Conservation (phyloP, 139 green algal genomes). For the Trebouxia sp. region DNA sequence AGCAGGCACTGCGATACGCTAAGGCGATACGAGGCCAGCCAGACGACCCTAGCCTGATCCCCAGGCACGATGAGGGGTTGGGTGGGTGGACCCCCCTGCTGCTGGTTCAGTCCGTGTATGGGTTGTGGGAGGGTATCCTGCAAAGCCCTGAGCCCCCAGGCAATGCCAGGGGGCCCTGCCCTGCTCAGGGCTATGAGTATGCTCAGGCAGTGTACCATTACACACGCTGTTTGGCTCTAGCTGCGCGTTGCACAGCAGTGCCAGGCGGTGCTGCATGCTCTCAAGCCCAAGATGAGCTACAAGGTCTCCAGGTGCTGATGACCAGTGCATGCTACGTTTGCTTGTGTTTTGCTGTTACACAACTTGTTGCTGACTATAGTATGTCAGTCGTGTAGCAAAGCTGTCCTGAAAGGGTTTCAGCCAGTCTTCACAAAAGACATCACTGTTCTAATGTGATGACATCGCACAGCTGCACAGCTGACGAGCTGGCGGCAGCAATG, state of each 20-base stretch:
- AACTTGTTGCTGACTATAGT: no score
- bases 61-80: background rate
- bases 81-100: background rate
- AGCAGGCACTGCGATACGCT: conserved; percentile 1
- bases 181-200: conserved; percentile 35
- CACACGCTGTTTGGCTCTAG: conserved; percentile 35
- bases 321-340: no score
- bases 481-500: no score
- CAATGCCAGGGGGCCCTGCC: conserved; percentile 29
- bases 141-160: conserved; percentile 20
- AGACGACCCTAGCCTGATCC: background rate
- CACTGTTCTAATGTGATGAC: no score
- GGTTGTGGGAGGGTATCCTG: conserved; percentile 17
- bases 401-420: no score
- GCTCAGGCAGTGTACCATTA: conserved; percentile 33
- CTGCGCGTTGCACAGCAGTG: background rate
- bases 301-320: background rate
- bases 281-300: background rate
- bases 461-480: no score
- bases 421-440: no score
- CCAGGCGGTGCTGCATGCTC: background rate
- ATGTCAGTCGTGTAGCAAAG: no score
- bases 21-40: background rate
- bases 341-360: background rate
- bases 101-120: conserved; percentile 4